phyloP scores from a whole-genome alignment of 768 basidiomycete genomes.

The Agaricus subrufescens region DNA sequence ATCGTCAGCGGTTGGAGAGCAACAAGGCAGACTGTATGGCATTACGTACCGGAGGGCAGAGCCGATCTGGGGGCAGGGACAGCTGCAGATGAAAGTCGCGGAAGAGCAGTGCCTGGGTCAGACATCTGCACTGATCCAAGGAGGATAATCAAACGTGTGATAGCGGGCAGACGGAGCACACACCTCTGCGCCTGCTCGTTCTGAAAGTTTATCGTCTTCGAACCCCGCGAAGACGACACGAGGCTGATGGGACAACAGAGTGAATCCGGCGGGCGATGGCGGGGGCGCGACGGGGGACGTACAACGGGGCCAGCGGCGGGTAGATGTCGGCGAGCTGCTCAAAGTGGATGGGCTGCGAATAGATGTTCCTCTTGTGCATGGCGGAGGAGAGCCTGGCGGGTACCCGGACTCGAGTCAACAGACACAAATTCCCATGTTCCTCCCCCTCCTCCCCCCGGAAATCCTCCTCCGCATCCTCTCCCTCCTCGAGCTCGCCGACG shows the following conservation, averaged over 20 bases:
- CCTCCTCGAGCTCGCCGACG: slow-evolving; percentile 1
- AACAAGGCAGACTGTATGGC: not conserved
- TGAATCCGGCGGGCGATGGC: not conserved
- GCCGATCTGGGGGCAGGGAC: slow-evolving; percentile 58
- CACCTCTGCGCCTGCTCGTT: slow-evolving; percentile 69
- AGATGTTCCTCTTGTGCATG: slow-evolving; percentile 10
- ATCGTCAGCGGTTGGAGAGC: not conserved
- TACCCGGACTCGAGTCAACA: not conserved
- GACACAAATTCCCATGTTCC: not conserved
- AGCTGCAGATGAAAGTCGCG: slow-evolving; percentile 69
- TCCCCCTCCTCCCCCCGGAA: slow-evolving; percentile 3
- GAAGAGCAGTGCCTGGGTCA: slow-evolving; percentile 75
- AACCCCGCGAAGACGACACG: slow-evolving; percentile 1
- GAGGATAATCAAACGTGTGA: slow-evolving; percentile 1
- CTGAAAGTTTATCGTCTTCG: slow-evolving; percentile 66
- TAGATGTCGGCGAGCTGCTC: slow-evolving; percentile 6
- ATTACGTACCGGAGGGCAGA: slow-evolving; percentile 80
- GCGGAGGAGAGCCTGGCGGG: too few species aligned
- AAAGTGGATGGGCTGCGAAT: slow-evolving; percentile 1
- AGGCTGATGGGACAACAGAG: slow-evolving; percentile 1
- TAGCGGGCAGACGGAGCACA: not conserved
- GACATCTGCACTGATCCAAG: slow-evolving; percentile 41
- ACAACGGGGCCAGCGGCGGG: slow-evolving; percentile 5
- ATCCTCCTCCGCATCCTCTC: slow-evolving; percentile 3
- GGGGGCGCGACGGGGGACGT: not conserved